These are phyloP conservation scores for Chiua virens DNA, from an alignment of 768 basidiomycete species.

Conservation along the genomic window DNA sequence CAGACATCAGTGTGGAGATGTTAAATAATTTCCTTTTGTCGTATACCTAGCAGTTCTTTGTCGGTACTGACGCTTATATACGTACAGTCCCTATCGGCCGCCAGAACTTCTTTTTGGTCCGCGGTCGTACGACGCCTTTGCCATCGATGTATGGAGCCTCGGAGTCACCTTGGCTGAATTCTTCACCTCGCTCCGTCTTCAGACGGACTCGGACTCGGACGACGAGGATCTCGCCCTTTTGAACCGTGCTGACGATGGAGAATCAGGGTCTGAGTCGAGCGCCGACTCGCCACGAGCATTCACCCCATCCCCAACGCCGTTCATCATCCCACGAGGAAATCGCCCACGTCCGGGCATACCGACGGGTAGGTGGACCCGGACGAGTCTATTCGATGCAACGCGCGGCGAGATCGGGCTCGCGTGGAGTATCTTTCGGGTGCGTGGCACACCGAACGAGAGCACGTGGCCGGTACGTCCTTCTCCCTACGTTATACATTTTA, in stretches of 20 bases:
- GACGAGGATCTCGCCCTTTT: conserved; percentile 34
- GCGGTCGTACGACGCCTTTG: conserved; percentile 63
- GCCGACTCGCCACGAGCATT: conserved; percentile 16
- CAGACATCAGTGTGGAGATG: no score
- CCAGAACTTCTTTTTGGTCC: conserved; percentile 88
- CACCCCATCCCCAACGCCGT: no score
- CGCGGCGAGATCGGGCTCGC: conserved; percentile 83
- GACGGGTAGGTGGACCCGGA: conserved; percentile 40
- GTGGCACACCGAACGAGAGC: conserved; percentile 69
- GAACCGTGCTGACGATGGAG: conserved; percentile 9
- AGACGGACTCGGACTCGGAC: no score
- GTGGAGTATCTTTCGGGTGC: conserved; percentile 85
- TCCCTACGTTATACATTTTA: background rate
- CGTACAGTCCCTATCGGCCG: conserved; percentile 72
- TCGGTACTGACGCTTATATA: background rate
- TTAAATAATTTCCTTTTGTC: background rate
- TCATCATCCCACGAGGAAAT: conserved; percentile 27
- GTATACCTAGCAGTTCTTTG: background rate
- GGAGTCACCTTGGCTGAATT: conserved; percentile 77
- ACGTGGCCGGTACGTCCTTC: conserved; percentile 75
- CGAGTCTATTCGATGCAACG: conserved; percentile 69
- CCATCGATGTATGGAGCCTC: conserved; percentile 81
- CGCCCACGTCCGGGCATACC: conserved; percentile 9
- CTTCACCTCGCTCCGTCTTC: conserved; percentile 63
- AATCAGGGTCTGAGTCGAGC: conserved; percentile 25